Conservation (phyloP, 441 rosid species). For the Arabidopsis hybrid region DNA sequence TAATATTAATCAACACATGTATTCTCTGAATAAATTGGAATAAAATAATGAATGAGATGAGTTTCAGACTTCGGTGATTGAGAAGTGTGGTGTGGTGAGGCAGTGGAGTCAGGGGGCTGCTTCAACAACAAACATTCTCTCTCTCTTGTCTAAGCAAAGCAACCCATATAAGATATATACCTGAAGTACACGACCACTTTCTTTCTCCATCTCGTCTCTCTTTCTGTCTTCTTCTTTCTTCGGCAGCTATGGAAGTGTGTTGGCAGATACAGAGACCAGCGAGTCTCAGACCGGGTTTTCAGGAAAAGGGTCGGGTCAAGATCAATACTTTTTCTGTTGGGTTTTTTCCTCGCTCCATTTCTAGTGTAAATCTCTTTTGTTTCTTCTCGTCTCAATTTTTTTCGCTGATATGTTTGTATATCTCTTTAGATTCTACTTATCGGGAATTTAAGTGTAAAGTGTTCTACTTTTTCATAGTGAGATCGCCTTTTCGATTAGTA, state of each 20-base stretch:
- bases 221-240: neutral
- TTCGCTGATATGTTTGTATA: neutral
- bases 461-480: neutral
- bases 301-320: slow-evolving; percentile 51
- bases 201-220: neutral
- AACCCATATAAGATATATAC: slow-evolving; percentile 10
- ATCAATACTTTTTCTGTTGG: slow-evolving; percentile 58
- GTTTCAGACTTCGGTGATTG: slow-evolving; percentile 22
- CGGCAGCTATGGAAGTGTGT: slow-evolving; percentile 66
- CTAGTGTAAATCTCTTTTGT: slow-evolving; percentile 42
- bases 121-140: slow-evolving; percentile 37
- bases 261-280: slow-evolving; percentile 63
- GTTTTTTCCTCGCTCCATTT: slow-evolving; percentile 51
- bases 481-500: slow-evolving; percentile 11
- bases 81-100: slow-evolving; percentile 31
- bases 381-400: neutral
- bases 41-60: slow-evolving; percentile 6
- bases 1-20: slow-evolving; percentile 24
- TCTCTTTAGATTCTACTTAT: slow-evolving; percentile 5
- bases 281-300: slow-evolving; percentile 51
- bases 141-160: slow-evolving; percentile 14
- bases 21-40: neutral
- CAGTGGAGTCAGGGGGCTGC: slow-evolving; percentile 37
- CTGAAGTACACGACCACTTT: slow-evolving; percentile 24
- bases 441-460: slow-evolving; percentile 25